Conservation (phyloP, 768 basidiomycete genomes). For the Exidia glandulosa region DNA sequence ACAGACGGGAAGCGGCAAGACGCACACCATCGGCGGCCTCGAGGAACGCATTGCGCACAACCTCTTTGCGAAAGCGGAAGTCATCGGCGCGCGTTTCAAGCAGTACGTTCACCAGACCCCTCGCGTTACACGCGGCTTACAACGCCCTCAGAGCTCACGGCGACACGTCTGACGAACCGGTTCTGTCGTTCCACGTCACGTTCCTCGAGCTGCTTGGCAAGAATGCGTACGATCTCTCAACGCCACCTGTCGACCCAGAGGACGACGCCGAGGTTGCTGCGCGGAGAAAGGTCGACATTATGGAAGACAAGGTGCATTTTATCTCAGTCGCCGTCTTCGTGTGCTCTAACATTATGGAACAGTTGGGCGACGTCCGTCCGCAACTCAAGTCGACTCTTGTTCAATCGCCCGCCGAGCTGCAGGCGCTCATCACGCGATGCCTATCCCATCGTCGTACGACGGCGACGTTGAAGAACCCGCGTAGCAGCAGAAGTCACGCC, state of each 20-base stretch:
- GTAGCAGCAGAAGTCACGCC: slow-evolving; percentile 25
- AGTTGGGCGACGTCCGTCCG: slow-evolving; percentile 19
- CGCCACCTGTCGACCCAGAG: slow-evolving; percentile 13
- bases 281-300: slow-evolving; percentile 18
- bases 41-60: slow-evolving; percentile 24
- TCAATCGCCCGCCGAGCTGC: slow-evolving; percentile 19
- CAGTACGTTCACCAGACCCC: slow-evolving; percentile 1
- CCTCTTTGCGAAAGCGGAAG: slow-evolving; percentile 17
- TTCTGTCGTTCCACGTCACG: slow-evolving; percentile 22
- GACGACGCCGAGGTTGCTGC: slow-evolving; percentile 13
- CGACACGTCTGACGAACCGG: slow-evolving; percentile 5
- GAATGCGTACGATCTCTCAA: slow-evolving; percentile 19
- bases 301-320: slow-evolving; percentile 21
- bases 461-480: slow-evolving; percentile 21
- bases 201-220: slow-evolving; percentile 27
- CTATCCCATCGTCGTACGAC: slow-evolving; percentile 18
- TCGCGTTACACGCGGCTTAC: slow-evolving; percentile 3
- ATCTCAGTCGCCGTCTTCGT: neutral
- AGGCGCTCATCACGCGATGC: slow-evolving; percentile 19
- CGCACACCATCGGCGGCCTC: slow-evolving; percentile 22
- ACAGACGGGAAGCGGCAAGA: slow-evolving; percentile 16
- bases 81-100: slow-evolving; percentile 12
- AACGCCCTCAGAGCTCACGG: neutral
- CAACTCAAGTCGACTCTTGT: slow-evolving; percentile 17
- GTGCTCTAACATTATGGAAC: neutral